Evolutionary conservation across 2,329 filamentous ascomycete genomes (phyloP).

Genomic region (Macroventuria anomochaeta): DNA sequence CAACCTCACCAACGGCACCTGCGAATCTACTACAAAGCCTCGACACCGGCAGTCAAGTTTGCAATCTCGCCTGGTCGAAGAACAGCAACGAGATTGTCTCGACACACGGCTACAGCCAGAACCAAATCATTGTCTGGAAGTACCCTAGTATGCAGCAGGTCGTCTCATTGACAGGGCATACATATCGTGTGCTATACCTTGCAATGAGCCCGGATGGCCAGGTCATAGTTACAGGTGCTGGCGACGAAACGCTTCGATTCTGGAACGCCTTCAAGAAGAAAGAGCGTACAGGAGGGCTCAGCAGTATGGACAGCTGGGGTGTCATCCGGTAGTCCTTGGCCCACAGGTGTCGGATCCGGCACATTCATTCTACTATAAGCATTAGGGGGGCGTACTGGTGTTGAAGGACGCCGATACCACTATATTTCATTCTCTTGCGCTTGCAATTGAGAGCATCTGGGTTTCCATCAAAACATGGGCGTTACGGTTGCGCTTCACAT

Average conservation of each 20-base stretch:
- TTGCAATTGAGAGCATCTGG: slow-evolving; percentile 14
- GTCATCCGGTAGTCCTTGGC: slow-evolving; percentile 69
- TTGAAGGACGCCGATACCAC: slow-evolving; percentile 17
- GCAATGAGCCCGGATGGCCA: slow-evolving; percentile 97
- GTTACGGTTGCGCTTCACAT: slow-evolving; percentile 1
- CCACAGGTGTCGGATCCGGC: background rate
- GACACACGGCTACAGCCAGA: slow-evolving; percentile 96
- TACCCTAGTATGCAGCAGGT: slow-evolving; percentile 98
- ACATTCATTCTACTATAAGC: slow-evolving; percentile 10
- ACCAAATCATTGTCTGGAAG: slow-evolving; percentile 99
- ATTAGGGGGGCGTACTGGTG: slow-evolving; percentile 15
- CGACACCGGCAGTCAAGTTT: slow-evolving; percentile 98
- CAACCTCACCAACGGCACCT: slow-evolving; percentile 45
- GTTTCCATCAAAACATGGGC: slow-evolving; percentile 9
- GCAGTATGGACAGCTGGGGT: slow-evolving; percentile 74
- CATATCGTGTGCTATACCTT: slow-evolving; percentile 92
- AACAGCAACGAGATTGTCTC: slow-evolving; percentile 98
- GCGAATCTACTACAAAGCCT: slow-evolving; percentile 72
- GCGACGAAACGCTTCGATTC: slow-evolving; percentile 93
- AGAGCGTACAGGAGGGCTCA: slow-evolving; percentile 67
- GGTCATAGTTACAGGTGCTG: slow-evolving; percentile 92
- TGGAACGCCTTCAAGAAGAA: slow-evolving; percentile 95
- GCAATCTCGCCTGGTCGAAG: slow-evolving; percentile 95
- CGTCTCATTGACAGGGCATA: slow-evolving; percentile 92
- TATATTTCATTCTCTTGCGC: slow-evolving; percentile 14